Conservation (phyloP, 176 grass and related monocot species). For the Olyra latifolia region DNA sequence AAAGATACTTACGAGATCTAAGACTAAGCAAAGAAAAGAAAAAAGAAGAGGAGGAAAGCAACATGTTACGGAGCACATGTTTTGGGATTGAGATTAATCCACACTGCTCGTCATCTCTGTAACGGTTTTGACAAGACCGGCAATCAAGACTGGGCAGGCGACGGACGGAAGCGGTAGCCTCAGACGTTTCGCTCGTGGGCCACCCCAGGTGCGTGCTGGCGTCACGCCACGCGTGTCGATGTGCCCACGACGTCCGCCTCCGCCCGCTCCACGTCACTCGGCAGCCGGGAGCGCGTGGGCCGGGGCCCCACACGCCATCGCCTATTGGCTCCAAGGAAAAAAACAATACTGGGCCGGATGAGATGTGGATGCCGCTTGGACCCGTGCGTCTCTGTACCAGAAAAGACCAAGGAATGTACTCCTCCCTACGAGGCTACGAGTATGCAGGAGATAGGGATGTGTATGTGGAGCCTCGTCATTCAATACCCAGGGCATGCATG, state of each 20-base stretch:
- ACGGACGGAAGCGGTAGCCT: conserved; percentile 11
- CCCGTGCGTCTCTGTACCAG: not conserved
- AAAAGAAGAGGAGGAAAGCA: no score
- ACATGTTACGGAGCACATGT: no score
- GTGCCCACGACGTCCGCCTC: not conserved
- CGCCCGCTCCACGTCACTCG: not conserved
- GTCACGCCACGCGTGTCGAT: conserved; percentile 11
- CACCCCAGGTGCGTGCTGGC: not conserved
- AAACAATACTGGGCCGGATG: not conserved
- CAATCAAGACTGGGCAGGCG: not conserved
- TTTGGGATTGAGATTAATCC: no score
- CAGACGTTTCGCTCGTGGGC: not conserved
- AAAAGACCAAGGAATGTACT: not conserved
- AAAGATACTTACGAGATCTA: no score
- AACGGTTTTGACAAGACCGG: not conserved
- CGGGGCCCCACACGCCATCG: not conserved
- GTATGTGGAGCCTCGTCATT: conserved; percentile 14
- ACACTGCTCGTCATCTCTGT: no score
- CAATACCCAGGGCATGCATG: not conserved
- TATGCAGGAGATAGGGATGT: not conserved
- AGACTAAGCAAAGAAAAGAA: no score
- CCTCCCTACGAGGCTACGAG: no score
- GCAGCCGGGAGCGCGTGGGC: not conserved
- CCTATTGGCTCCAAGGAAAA: not conserved
- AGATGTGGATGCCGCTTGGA: not conserved